Conservation (phyloP, 2,329 filamentous ascomycete genomes). For the Fusarium compactum region DNA sequence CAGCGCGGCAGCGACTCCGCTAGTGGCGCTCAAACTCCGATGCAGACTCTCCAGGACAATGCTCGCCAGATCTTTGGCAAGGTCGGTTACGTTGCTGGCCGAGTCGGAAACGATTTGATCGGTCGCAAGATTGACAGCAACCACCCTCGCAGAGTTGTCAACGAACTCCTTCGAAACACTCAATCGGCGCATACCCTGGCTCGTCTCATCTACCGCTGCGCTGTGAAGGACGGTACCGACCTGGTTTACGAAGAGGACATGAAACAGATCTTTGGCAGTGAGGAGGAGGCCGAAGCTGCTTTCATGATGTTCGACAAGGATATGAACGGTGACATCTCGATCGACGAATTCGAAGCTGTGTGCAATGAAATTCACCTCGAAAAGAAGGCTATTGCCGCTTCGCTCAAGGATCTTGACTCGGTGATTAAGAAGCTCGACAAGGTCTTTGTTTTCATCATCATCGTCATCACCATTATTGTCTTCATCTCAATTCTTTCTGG, state of each 20-base stretch:
- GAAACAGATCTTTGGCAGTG: slow-evolving; percentile 79
- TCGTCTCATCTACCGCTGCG: slow-evolving; percentile 87
- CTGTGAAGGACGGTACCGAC: slow-evolving; percentile 79
- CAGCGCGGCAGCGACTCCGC: slow-evolving; percentile 55
- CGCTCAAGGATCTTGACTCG: slow-evolving; percentile 92
- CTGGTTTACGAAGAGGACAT: slow-evolving; percentile 84
- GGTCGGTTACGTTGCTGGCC: slow-evolving; percentile 86
- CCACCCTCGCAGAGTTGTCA: slow-evolving; percentile 86
- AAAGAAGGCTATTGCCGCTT: slow-evolving; percentile 94
- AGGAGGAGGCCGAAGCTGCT: slow-evolving; percentile 88
- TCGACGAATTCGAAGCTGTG: slow-evolving; percentile 92
- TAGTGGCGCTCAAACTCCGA: slow-evolving; percentile 79
- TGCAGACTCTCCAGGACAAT: slow-evolving; percentile 77
- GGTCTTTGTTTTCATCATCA: slow-evolving; percentile 88
- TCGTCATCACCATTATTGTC: slow-evolving; percentile 83
- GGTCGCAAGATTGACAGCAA: slow-evolving; percentile 78
- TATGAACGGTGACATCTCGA: slow-evolving; percentile 94
- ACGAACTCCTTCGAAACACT: slow-evolving; percentile 79
- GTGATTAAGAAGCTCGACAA: slow-evolving; percentile 91
- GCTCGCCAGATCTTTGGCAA: slow-evolving; percentile 81
- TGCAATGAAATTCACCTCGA: slow-evolving; percentile 95
- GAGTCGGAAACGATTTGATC: slow-evolving; percentile 91
- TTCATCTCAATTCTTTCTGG: slow-evolving; percentile 91
- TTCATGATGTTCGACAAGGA: slow-evolving; percentile 97
- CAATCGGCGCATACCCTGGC: slow-evolving; percentile 84